A percentile compares a stretch with the other conserved stretches of the same genome.
These are phyloP conservation scores for Backusella tarrabulga DNA, from an alignment of 192 early-diverging fungal species.

Conservation along the genomic window DNA sequence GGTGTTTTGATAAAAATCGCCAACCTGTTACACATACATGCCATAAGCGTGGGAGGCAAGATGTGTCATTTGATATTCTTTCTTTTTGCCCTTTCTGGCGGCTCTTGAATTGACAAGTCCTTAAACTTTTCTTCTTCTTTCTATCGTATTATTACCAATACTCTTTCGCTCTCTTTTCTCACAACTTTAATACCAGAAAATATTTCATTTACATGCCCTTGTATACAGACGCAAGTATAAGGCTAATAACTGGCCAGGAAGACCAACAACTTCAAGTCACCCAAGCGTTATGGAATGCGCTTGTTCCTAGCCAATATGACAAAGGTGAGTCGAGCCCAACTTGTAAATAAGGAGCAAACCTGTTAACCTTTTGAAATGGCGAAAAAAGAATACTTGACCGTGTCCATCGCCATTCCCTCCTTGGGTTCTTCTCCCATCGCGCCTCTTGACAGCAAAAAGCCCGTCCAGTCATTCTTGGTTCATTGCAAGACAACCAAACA, in stretches of 20 bases:
- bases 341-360: neutral
- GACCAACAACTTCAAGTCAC: conserved; percentile 10
- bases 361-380: neutral
- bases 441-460: neutral
- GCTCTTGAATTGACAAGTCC: neutral
- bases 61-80: conserved; percentile 10
- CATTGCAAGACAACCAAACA: conserved; percentile 1
- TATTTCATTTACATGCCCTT: neutral
- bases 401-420: neutral
- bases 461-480: neutral
- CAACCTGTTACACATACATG: neutral
- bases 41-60: conserved; percentile 3
- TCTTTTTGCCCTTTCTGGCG: neutral
- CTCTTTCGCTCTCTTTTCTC: neutral
- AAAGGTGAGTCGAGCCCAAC: neutral
- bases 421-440: conserved; percentile 3
- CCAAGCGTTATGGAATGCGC: neutral
- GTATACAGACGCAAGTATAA: neutral
- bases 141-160: neutral
- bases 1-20: no score
- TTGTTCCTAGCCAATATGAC: neutral
- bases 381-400: neutral
- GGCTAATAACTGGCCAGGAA: neutral
- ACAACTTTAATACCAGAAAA: neutral
- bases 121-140: conserved; percentile 9